These are phyloP conservation scores for Diaporthe sp. DNA, from an alignment of 2,329 filamentous ascomycete species.

Conservation along the genomic window DNA sequence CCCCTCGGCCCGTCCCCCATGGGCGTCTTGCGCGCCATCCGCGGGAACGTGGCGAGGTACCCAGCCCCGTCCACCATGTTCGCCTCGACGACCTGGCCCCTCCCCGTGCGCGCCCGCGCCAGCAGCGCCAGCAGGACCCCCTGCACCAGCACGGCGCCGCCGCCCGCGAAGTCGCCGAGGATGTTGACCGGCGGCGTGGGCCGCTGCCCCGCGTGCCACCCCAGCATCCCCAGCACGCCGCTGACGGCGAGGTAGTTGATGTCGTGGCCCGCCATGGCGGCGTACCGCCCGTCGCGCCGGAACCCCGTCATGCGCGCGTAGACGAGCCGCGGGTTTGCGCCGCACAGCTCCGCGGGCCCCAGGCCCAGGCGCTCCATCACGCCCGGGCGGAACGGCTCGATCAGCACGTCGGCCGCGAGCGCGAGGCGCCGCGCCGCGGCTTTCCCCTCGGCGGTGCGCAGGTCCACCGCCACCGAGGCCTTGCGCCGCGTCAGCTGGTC, in stretches of 20 bases:
- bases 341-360: constrained; percentile 72
- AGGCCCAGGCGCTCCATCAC: constrained; percentile 89
- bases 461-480: constrained; percentile 81
- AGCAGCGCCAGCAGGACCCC: constrained; percentile 87
- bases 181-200: constrained; percentile 88
- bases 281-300: constrained; percentile 86
- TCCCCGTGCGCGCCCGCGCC: constrained; percentile 68
- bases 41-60: constrained; percentile 83
- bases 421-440: constrained; percentile 77
- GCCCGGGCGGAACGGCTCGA: constrained; percentile 93
- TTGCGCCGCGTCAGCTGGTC: constrained; percentile 89
- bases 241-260: constrained; percentile 96
- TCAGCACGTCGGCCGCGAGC: constrained; percentile 78
- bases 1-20: constrained; percentile 77
- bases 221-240: constrained; percentile 83
- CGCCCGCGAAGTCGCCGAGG: constrained; percentile 91
- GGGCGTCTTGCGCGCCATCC: constrained; percentile 74
- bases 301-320: constrained; percentile 93
- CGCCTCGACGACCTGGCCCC: constrained; percentile 90
- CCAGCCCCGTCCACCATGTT: constrained; percentile 96
- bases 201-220: constrained; percentile 71
- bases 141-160: constrained; percentile 84
- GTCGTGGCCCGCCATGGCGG: constrained; percentile 91
- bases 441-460: constrained; percentile 76
- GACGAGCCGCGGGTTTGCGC: constrained; percentile 80